Evolutionary conservation across 2,329 filamentous ascomycete species (phyloP), one percentile per base, ranked within the genome.

Genomic region (Ustilaginoidea virens): DNA sequence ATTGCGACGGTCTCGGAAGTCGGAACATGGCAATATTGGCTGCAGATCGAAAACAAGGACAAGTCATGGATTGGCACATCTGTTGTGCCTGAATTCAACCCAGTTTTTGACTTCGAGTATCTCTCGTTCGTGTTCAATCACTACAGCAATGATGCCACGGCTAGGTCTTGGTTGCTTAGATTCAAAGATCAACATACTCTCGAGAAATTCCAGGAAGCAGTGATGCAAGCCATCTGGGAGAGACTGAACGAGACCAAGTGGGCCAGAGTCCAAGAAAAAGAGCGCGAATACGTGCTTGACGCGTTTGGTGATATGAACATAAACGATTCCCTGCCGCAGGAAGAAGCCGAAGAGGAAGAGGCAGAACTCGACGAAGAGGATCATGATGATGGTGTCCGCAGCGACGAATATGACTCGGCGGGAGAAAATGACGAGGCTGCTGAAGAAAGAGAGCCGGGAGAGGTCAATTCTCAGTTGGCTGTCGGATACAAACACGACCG

Each of bases 91-190:
- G 90, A 98, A 42, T 83, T 96, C 53, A 96, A 96, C 44, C 90
- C 90, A 0, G 86, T 98, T 13, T 98, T 96, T 63, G 96, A 96
- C 56, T 96, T 94, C 40, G 90, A 98, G 52, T 96, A 87, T 44
- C 65, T 93, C n/a, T 96, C 87, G 0, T 96, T 96, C 51, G 94
- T 98, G 46, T 98, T 98, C 67, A 98, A 98, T 46, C 85, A 94
- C 49, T 96, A 93, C 50, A 70, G 79, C 10, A 68, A 76, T 20
- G 82, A 94, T 52, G 83, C 86, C 2, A 80, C 80, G 2, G 87
- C 90, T 4, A 92, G 86, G 51, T 98, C 90, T 1, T 98, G 90
- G 87, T 68, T 98, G 10, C 61, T 98, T 20, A 76, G 86, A 10
- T 98, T 98, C 60, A 82, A 79, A 44, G 80, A 93, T 40, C 79